phyloP scores from a whole-genome alignment of 1,284 basidiomycete species.

The Apiotrichum montevideense region DNA sequence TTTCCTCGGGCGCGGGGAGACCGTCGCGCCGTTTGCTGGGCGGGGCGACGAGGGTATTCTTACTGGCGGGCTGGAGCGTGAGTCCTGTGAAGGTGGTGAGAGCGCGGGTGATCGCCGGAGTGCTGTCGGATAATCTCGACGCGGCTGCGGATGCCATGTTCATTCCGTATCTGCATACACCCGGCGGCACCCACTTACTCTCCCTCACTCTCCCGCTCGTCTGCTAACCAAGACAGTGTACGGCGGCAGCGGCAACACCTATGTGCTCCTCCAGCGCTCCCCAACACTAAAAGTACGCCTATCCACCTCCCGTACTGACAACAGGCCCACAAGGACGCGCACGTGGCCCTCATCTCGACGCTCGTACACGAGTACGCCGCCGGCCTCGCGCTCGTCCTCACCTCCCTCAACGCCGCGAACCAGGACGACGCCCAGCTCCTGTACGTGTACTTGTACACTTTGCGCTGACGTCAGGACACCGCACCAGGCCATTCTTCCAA shows the following conservation, averaged over 20 bases:
- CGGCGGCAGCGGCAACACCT: conserved; percentile 9
- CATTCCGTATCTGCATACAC: too few relatives aligned
- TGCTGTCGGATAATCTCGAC: too few relatives aligned
- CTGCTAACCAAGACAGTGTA: conserved; percentile 5
- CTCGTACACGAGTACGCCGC: conserved; percentile 55
- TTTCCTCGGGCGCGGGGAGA: conserved; percentile 54
- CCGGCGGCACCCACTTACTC: too few relatives aligned
- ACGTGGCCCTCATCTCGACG: conserved; percentile 54
- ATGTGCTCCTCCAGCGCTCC: conserved; percentile 55
- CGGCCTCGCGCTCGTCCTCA: conserved; percentile 57
- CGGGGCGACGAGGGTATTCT: conserved; percentile 59
- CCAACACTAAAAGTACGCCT: conserved; percentile 62
- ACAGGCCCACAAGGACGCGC: conserved; percentile 63
- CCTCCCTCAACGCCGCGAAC: conserved; percentile 66
- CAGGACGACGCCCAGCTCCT: conserved; percentile 68
- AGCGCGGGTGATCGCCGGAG: too few relatives aligned
- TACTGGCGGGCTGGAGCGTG: conserved; percentile 67
- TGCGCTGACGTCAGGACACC: conserved; percentile 18
- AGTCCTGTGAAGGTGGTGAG: conserved; percentile 22
- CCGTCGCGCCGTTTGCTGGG: conserved; percentile 63
- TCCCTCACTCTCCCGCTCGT: too few relatives aligned
- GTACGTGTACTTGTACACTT: conserved; percentile 49
- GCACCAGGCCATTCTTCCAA: conserved; percentile 43
- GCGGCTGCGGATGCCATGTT: neutral
- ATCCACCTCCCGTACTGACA: neutral